Base-by-base conservation (phyloP, 768 basidiomycete genomes). In the Podaxis pistillaris region DNA sequence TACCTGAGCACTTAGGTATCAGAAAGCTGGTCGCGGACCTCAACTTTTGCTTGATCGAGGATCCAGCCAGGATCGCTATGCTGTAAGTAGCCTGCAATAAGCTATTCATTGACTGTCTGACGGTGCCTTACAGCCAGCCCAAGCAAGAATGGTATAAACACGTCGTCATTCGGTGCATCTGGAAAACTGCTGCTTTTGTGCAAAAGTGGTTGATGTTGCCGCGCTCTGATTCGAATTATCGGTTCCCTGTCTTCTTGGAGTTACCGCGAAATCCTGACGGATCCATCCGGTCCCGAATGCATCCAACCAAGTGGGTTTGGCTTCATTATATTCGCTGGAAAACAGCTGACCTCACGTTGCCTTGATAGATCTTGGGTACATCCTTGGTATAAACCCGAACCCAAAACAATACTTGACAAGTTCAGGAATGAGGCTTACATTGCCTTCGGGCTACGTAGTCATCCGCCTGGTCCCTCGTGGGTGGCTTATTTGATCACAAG, bases 341-440 rank as follows among this genome's bases (percentile, higher is more conserved):
- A 30, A 4, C 28, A 4, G 28, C 6, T 30, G 28, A 30, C 6
- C 28, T 30, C 28, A 6, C 1, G 28, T 30, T 30, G 28, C 28
- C 28, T 1, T 3, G 73, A 61, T 0, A 75, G 69, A 77, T 80
- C 30, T n/a, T 65, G 26, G 24, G 68, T 74, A 4, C 70, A 69
- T 55, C 82, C 82, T 22, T 83, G 82, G 81, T 84, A 84, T 65
- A 80, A 76, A 64, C 76, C 79, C 0, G 68, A 76, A 60, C 67
- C 74, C 0, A 73, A 12, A n/a, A 52, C 64, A 1, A 70, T 70
- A 6, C 30, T 78, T 1, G 72, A 68, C 1, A 69, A 68, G 24
- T 52, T 72, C 11, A 38, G 64, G n/a, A 77, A 79, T 52, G 68
- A 67, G 40, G 49, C 79, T 0, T 58, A 70, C 5, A 76, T 82